Conservation (phyloP, 176 grass and related monocot genomes). For the Stipa capillata region DNA sequence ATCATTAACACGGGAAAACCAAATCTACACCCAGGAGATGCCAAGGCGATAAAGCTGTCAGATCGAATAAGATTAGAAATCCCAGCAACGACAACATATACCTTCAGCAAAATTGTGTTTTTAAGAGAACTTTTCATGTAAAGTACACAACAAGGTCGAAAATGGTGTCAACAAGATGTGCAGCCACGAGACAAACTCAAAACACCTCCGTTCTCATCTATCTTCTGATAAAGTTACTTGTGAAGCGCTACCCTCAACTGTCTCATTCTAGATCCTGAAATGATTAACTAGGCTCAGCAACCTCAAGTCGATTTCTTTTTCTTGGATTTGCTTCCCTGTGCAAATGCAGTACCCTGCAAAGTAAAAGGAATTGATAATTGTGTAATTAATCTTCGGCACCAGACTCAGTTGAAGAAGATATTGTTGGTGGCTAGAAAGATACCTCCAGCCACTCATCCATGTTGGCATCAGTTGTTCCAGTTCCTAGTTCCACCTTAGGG, state of each 20-base stretch:
- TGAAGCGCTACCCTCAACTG: constrained; percentile 21
- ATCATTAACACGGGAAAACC: background rate
- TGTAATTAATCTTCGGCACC: no score
- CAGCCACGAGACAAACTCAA: constrained; percentile 24
- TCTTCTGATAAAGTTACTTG: constrained; percentile 30
- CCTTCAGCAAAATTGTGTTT: constrained; percentile 43
- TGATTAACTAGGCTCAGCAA: constrained; percentile 21
- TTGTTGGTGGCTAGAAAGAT: background rate
- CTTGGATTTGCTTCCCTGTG: constrained; percentile 46
- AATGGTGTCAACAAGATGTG: constrained; percentile 25
- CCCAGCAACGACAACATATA: constrained; percentile 7
- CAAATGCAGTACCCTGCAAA: constrained; percentile 71
- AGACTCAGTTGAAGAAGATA: background rate
- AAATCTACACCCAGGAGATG: background rate
- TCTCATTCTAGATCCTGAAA: constrained; percentile 32
- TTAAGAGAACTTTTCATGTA: constrained; percentile 22
- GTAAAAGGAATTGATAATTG: background rate
- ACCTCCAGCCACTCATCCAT: constrained; percentile 99
- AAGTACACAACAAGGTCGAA: constrained; percentile 41
- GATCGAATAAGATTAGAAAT: background rate
- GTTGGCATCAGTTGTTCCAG: constrained; percentile 59
- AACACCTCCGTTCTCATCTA: constrained; percentile 32
- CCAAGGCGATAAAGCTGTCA: background rate
- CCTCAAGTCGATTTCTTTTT: constrained; percentile 49
- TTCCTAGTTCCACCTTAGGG: constrained; percentile 88